phyloP scores from a whole-genome alignment of 345 rosid genomes.

The Brassica napus region DNA sequence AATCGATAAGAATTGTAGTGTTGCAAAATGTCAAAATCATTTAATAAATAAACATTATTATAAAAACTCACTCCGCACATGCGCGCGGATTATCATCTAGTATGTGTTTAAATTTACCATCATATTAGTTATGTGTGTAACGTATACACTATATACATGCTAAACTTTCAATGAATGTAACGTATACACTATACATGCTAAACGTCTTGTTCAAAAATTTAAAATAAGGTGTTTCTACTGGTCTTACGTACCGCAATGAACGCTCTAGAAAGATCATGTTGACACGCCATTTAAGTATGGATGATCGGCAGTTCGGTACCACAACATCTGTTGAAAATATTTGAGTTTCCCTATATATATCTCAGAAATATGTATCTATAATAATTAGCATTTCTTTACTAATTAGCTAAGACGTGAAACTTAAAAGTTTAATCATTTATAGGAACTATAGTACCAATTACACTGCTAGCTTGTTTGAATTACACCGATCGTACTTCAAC shows the following conservation, averaged over 20 bases:
- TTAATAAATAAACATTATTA: too few species aligned
- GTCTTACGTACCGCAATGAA: not conserved
- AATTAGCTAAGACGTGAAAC: not conserved
- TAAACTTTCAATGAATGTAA: not conserved
- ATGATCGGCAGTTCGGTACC: not conserved
- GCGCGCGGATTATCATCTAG: too few species aligned
- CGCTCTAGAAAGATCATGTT: not conserved
- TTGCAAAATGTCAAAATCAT: too few species aligned
- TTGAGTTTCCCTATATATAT: not conserved
- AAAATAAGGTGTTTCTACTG: not conserved
- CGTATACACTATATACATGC: not conserved
- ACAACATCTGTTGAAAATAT: not conserved
- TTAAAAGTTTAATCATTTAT: not conserved
- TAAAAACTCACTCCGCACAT: too few species aligned
- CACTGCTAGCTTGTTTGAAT: not conserved
- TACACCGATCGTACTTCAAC: not conserved
- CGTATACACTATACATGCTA: not conserved
- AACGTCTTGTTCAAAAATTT: not conserved
- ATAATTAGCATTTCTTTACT: too few species aligned
- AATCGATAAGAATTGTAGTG: too few species aligned
- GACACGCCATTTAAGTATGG: conserved; percentile 1
- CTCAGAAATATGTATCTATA: too few species aligned
- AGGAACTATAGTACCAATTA: not conserved
- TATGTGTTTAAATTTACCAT: not conserved
- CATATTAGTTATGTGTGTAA: not conserved